Base-by-base conservation (phyloP, 2,329 filamentous ascomycete genomes). In the Aspergillus clavatus region DNA sequence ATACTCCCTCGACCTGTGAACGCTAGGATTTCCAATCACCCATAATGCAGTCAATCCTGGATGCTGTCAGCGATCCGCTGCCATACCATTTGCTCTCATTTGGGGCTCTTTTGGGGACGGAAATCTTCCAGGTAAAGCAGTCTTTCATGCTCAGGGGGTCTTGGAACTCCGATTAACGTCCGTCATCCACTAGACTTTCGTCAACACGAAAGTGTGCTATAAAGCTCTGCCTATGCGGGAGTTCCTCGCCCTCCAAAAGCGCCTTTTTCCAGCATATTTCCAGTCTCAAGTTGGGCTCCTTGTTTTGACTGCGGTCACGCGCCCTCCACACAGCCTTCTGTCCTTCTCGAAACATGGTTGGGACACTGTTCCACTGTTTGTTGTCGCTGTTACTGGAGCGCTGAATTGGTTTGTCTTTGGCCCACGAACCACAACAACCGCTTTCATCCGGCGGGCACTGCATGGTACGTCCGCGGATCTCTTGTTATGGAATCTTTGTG, bases 221-320 rank as follows among this genome's bases (percentile, higher is more conserved):
- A 54, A 54, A 40, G 54, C 52, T 5, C 62, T 72, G 4, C 63
- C 69, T 0, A 58, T 59, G 39, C 57, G 62, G 1, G 55, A 65
- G 1, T 73, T 73, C 42, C 66, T 66, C 6, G 54, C 44, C 1
- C 54, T 73, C 2, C 67, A 72, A 39, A 71, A 68, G 45, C 60
- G 57, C 3, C 39, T 71, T 1, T 72, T 72, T 40, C 69, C 69
- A 0, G 48, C 64, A 1, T 72, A 73, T 39, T 72, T 72, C 45
- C 55, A 53, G 4, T 51, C 55, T 8, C 70, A 73, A 44, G 57
- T 63, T 1, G 46, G 66, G 6, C 56, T 73, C 5, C 51, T 66
- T 2, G 28, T 66, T 1, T 35, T 71, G 7, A 63, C 66, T 1
- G 63, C 57, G 4, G 47, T 57, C 2, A 71, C 67, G 2, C 53